These are phyloP conservation scores for Aureobasidium namibiae DNA, from an alignment of 2,329 filamentous ascomycete genomes.

Conservation along the genomic window DNA sequence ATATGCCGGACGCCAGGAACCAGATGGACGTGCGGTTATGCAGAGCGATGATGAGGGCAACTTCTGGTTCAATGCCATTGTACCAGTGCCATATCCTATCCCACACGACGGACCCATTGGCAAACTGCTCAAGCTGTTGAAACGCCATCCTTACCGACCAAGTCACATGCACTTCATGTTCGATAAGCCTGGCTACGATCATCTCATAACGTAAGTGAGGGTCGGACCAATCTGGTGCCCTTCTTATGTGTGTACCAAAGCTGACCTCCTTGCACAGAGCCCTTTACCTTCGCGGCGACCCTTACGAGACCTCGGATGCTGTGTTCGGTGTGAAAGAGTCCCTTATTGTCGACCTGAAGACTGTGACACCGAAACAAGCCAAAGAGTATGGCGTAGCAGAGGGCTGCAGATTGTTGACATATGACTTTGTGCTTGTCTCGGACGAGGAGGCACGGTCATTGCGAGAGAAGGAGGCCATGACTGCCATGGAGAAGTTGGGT, in stretches of 20 bases:
- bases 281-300: background rate
- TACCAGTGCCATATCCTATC: slow-evolving; percentile 10
- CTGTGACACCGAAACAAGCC: background rate
- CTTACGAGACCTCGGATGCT: background rate
- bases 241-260: too few relatives aligned
- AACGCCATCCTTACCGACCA: slow-evolving; percentile 8
- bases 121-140: background rate
- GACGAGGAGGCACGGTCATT: too few relatives aligned
- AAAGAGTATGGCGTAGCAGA: background rate
- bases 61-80: slow-evolving; percentile 25
- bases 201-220: slow-evolving; percentile 6
- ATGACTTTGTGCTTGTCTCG: too few relatives aligned
- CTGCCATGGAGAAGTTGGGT: too few relatives aligned
- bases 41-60: slow-evolving; percentile 32
- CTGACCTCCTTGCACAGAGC: background rate
- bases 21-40: slow-evolving; percentile 17
- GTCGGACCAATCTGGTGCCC: too few relatives aligned
- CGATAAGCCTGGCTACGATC: slow-evolving; percentile 20
- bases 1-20: background rate
- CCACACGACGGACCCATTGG: slow-evolving; percentile 5
- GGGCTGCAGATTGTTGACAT: background rate
- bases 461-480: too few relatives aligned
- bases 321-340: slow-evolving; percentile 6
- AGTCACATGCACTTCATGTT: slow-evolving; percentile 17
- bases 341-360: background rate